Conservation (phyloP, 2,329 filamentous ascomycete species). For the Podosphaera aphanis region DNA sequence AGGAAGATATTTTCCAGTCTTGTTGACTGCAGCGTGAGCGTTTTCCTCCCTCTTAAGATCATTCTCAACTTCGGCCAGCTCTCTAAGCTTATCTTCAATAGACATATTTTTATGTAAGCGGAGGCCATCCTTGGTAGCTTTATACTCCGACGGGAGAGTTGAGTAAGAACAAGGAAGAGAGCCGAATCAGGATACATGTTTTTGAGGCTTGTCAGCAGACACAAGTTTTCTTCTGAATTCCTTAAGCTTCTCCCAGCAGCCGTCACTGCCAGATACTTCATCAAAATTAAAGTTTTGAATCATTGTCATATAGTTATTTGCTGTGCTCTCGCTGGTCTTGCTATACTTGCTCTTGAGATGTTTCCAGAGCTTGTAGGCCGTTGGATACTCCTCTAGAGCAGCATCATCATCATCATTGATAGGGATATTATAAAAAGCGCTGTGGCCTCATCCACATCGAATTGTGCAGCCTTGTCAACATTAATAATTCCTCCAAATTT, state of each 20-base stretch:
- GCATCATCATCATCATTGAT: neutral
- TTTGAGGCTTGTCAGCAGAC: too few species aligned
- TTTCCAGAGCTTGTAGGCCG: neutral
- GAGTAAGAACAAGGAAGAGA: neutral
- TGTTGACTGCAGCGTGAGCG: neutral
- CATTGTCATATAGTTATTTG: neutral
- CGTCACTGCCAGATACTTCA: too few species aligned
- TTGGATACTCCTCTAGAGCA: neutral
- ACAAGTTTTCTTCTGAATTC: too few species aligned
- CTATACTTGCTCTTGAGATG: neutral
- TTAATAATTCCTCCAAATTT: too few species aligned
- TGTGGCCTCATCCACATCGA: too few species aligned
- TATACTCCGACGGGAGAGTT: neutral
- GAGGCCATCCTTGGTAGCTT: neutral
- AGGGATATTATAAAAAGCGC: neutral
- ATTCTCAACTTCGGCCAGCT: neutral
- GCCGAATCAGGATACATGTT: too few species aligned
- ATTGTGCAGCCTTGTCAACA: too few species aligned
- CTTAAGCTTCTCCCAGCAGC: too few species aligned
- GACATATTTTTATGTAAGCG: neutral
- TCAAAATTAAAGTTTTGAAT: slow-evolving; percentile 1
- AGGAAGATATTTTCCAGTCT: neutral
- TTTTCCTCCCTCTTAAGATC: neutral
- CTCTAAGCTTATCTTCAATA: neutral
- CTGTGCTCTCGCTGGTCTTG: neutral